Conservation (phyloP, 2,329 filamentous ascomycete species). For the Tolypocladium sp. region DNA sequence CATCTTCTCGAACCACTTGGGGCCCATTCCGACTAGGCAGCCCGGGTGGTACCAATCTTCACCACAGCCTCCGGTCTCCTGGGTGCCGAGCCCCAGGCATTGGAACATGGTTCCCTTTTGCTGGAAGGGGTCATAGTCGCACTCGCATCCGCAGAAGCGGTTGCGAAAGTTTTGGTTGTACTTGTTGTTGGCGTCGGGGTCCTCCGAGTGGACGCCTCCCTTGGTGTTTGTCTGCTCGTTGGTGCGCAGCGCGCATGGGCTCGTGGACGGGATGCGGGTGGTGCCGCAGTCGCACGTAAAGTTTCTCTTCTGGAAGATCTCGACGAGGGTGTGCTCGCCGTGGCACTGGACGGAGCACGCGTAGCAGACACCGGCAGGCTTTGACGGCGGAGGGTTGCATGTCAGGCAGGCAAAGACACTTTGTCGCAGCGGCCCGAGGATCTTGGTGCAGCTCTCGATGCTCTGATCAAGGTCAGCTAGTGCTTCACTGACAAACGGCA, state of each 20-base stretch:
- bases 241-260: conserved; percentile 67
- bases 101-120: conserved; percentile 99
- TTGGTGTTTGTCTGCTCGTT: conserved; percentile 66
- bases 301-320: conserved; percentile 91
- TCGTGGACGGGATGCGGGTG: conserved; percentile 60
- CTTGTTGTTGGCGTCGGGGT: conserved; percentile 62
- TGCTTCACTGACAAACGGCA: not conserved
- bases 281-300: conserved; percentile 97
- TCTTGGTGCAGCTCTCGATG: conserved; percentile 86
- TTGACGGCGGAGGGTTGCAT: conserved; percentile 71
- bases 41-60: conserved; percentile 98
- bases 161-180: conserved; percentile 98
- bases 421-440: conserved; percentile 81
- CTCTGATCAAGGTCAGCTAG: conserved; percentile 46
- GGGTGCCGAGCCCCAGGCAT: conserved; percentile 74
- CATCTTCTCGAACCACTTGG: conserved; percentile 58
- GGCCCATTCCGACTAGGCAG: conserved; percentile 73
- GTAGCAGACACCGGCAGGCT: conserved; percentile 80
- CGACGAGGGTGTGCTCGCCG: conserved; percentile 87
- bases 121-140: conserved; percentile 78
- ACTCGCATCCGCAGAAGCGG: conserved; percentile 79
- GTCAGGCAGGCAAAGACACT: conserved; percentile 87
- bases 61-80: conserved; percentile 79
- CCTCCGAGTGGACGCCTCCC: conserved; percentile 68
- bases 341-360: conserved; percentile 95